A percentile compares a stretch with the other conserved stretches of the same genome.
These are phyloP conservation scores for Alloteropsis semialata DNA, from an alignment of 176 grass and related monocot species.

Conservation along the genomic window DNA sequence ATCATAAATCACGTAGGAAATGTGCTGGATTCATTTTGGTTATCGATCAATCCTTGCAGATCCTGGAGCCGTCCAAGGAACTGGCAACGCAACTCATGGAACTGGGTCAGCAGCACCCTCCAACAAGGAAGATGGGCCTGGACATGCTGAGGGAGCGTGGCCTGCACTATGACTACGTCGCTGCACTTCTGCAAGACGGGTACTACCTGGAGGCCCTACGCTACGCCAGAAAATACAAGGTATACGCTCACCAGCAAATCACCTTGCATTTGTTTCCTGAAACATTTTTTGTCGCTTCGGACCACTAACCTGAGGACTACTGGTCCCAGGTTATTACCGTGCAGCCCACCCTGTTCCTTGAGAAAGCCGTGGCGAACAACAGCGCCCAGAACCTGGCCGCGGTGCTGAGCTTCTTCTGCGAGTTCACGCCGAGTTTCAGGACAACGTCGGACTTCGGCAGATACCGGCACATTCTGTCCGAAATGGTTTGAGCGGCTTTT, in stretches of 20 bases:
- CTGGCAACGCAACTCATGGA: slow-evolving; percentile 86
- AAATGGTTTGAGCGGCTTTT: slow-evolving; percentile 56
- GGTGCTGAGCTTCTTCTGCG: slow-evolving; percentile 76
- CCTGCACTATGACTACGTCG: slow-evolving; percentile 85
- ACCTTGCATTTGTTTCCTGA: not conserved
- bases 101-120: slow-evolving; percentile 49
- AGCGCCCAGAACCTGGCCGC: slow-evolving; percentile 62
- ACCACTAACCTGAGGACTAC: slow-evolving; percentile 8
- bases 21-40: not conserved
- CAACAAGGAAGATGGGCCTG: slow-evolving; percentile 65
- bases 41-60: slow-evolving; percentile 40
- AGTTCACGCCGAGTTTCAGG: slow-evolving; percentile 79
- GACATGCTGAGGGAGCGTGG: slow-evolving; percentile 84
- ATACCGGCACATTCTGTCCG: slow-evolving; percentile 66
- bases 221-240: slow-evolving; percentile 91
- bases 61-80: slow-evolving; percentile 92
- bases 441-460: slow-evolving; percentile 56
- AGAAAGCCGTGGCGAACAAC: slow-evolving; percentile 66
- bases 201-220: slow-evolving; percentile 83
- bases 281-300: not conserved
- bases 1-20: not conserved
- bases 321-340: slow-evolving; percentile 80
- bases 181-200: slow-evolving; percentile 66
- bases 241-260: not conserved
- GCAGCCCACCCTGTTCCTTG: slow-evolving; percentile 76